Percentiles rank a stretch among this genome's conserved stretches.
Conservation (phyloP, 768 basidiomycete genomes). For the Neoboletus subvelutipes region DNA sequence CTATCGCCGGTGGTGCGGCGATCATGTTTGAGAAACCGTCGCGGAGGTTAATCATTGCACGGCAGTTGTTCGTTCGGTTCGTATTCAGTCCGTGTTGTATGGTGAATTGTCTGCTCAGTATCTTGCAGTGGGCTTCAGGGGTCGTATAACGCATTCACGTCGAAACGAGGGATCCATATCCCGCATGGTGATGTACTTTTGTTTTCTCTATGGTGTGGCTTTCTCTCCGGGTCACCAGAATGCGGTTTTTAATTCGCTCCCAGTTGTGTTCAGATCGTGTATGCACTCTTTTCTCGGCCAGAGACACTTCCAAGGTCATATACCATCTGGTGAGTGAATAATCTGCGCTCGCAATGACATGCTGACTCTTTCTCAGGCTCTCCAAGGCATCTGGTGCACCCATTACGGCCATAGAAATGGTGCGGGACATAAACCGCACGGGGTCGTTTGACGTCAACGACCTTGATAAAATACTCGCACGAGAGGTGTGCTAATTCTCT, state of each 20-base stretch:
- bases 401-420: constrained; percentile 55
- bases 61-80: constrained; percentile 85
- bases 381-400: constrained; percentile 65
- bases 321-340: constrained; percentile 55
- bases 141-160: constrained; percentile 77
- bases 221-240: background rate
- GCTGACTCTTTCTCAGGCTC: constrained; percentile 54
- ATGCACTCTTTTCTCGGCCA: constrained; percentile 71
- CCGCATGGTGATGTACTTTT: constrained; percentile 84
- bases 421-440: constrained; percentile 57
- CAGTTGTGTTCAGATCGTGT: constrained; percentile 86
- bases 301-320: constrained; percentile 85
- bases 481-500: constrained; percentile 40
- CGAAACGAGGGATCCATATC: constrained; percentile 61
- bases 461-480: constrained; percentile 52
- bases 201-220: constrained; percentile 67
- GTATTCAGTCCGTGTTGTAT: background rate
- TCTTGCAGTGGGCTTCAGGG: constrained; percentile 79
- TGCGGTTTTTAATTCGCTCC: background rate
- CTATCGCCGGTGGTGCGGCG: constrained; percentile 67
- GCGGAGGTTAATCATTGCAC: constrained; percentile 67
- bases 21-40: constrained; percentile 76
- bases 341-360: background rate
- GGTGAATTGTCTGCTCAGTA: background rate
- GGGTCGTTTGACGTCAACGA: constrained; percentile 54